Base-by-base conservation (phyloP, 1,284 basidiomycete species). In the Apiotrichum mycotoxinovorans region DNA sequence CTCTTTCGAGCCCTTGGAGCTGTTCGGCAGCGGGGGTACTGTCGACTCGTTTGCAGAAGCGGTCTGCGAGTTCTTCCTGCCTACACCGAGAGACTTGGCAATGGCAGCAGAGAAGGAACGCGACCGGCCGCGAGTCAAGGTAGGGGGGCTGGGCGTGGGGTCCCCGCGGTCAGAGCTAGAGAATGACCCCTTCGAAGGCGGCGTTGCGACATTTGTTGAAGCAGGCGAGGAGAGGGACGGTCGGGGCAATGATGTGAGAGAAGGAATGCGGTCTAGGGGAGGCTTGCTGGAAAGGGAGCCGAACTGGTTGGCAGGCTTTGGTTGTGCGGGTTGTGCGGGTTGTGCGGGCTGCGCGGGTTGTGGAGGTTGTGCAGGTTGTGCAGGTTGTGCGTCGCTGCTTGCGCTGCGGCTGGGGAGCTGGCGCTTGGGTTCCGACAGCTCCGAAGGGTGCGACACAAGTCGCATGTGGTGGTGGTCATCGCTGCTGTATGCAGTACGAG, bases 81-180 rank as follows among this genome's bases (percentile, higher is more conserved):
- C 14, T 17, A 50, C 57, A 45, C 58, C 61, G 18, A 60, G 26
- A 12, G 64, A 60, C 43, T 67, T 70, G 17, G 66, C 61, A 23
- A 74, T 57, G 1, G 69, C 60, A 4, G 69, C 68, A 0, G 70
- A 71, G 58, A 76, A 74, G 9, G 67, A 72, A 23, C 71, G 44
- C 12, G 73, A 72, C 30, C 74, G 54, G 10, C 72, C 67, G 40
- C 73, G 62, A 20, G 55, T 52, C 18, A 57, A 17, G 10, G 55
- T 37, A 1, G 54, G 54, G 3, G 54, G 22, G 10, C 8, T 48
- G 15, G 23, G n/a, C 17, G 46, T 51, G 10, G 34, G 35, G n/a
- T 51, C 38, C 5, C 14, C 38, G 38, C 20, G n/a, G n/a, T 40
- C 38, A 9, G 38, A 40, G 7, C 5, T 20, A 7, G 43, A 44